Conservation (phyloP, 2,329 filamentous ascomycete genomes). For the Penicillium verrucosum region DNA sequence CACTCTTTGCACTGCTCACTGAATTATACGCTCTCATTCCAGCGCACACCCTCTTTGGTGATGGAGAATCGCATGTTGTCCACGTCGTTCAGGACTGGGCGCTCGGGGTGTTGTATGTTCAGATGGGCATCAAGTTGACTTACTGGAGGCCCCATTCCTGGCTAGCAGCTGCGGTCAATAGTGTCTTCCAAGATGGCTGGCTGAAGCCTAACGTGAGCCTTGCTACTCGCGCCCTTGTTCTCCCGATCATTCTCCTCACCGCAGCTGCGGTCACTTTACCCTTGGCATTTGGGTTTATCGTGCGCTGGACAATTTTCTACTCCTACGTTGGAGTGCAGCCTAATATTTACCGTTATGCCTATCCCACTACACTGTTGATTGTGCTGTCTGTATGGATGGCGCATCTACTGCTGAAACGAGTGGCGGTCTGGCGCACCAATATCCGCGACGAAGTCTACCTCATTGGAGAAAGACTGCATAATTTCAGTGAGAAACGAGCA, state of each 20-base stretch:
- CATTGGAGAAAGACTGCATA: constrained; percentile 90
- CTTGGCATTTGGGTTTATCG: constrained; percentile 54
- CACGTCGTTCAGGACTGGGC: constrained; percentile 94
- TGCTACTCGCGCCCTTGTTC: constrained; percentile 80
- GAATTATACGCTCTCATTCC: constrained; percentile 89
- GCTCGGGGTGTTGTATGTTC: constrained; percentile 83
- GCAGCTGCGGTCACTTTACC: constrained; percentile 63
- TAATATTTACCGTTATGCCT: constrained; percentile 64
- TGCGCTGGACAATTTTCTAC: constrained; percentile 46
- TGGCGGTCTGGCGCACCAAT: constrained; percentile 72
- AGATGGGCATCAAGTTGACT: constrained; percentile 69
- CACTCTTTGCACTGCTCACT: constrained; percentile 72
- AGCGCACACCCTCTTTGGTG: constrained; percentile 69
- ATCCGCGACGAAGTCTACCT: constrained; percentile 95
- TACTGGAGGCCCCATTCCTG: constrained; percentile 67
- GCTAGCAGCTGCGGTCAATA: constrained; percentile 69
- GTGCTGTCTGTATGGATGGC: constrained; percentile 50
- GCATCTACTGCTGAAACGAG: constrained; percentile 48
- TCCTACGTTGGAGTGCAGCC: constrained; percentile 33
- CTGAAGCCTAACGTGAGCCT: constrained; percentile 73
- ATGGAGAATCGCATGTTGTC: constrained; percentile 48
- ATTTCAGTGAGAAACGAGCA: constrained; percentile 67
- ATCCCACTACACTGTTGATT: constrained; percentile 61
- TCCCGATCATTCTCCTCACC: constrained; percentile 67
- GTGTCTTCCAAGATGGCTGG: constrained; percentile 71